These are phyloP conservation scores for Gossypium gossypioides DNA, from an alignment of 441 rosid species.

Conservation along the genomic window DNA sequence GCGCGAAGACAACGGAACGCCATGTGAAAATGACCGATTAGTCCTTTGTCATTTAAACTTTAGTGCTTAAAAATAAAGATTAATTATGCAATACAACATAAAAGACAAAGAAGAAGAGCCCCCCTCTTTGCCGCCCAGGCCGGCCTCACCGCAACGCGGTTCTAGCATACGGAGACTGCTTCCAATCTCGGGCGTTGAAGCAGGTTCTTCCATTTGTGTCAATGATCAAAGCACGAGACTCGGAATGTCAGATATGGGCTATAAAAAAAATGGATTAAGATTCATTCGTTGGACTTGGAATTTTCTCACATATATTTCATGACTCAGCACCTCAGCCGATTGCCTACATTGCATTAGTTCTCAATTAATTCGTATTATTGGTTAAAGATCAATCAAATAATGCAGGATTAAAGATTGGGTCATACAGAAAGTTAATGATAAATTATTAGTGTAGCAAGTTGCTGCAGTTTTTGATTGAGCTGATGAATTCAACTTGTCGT, in stretches of 20 bases:
- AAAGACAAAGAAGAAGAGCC: not conserved
- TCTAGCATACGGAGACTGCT: not conserved
- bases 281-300: not conserved
- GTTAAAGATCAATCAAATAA: not conserved
- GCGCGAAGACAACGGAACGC: constrained; percentile 7
- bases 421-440: not conserved
- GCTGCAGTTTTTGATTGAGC: not conserved
- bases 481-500: not conserved
- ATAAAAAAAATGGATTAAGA: not conserved
- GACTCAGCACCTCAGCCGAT: not conserved
- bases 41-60: not conserved
- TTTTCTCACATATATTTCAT: not conserved
- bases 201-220: not conserved
- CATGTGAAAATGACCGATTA: not conserved
- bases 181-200: not conserved
- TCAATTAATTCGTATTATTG: not conserved
- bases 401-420: not conserved
- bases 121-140: constrained; percentile 9
- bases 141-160: not conserved
- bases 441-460: not conserved
- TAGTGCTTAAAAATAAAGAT: not conserved
- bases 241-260: not conserved
- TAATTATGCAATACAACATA: not conserved
- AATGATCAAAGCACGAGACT: not conserved
- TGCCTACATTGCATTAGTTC: not conserved